These are phyloP conservation scores for Nitzschia sp. DNA, from an alignment of 108 stramenopile species.

Conservation along the genomic window DNA sequence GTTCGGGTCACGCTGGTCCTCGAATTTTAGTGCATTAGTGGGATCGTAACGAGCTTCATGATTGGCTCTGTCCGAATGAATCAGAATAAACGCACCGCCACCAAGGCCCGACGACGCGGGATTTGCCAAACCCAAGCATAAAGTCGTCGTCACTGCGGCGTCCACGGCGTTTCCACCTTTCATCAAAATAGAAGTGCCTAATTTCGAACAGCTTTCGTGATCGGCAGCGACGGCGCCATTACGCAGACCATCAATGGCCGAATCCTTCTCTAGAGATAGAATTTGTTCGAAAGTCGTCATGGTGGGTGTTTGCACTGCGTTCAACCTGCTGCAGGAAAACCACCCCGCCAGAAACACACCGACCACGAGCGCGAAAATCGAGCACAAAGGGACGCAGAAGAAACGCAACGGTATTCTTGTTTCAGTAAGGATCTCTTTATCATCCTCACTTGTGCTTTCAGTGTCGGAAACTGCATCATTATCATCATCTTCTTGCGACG, in stretches of 20 bases:
- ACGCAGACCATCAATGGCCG: constrained; percentile 29
- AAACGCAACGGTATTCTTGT: not conserved
- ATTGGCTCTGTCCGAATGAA: constrained; percentile 44
- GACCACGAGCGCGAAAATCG: not conserved
- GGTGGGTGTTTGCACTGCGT: not conserved
- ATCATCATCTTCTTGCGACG: not conserved
- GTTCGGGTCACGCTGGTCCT: constrained; percentile 37
- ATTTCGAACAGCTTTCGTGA: constrained; percentile 53
- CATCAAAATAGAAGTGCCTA: constrained; percentile 47
- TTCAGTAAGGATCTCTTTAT: not conserved
- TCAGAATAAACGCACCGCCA: constrained; percentile 79
- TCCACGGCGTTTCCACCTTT: constrained; percentile 79
- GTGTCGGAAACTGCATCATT: not conserved
- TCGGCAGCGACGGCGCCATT: constrained; percentile 71
- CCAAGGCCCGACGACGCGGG: constrained; percentile 81
- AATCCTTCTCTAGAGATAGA: not conserved
- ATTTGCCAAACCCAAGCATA: constrained; percentile 83
- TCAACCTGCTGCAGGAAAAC: not conserved
- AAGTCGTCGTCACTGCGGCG: constrained; percentile 69
- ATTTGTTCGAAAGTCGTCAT: not conserved
- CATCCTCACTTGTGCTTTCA: not conserved
- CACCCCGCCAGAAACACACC: not conserved
- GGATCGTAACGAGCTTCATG: constrained; percentile 14
- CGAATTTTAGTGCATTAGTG: constrained; percentile 23
- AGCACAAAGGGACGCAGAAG: not conserved